Base-by-base conservation (phyloP, 345 rosid genomes). In the Pistacia atlantica region DNA sequence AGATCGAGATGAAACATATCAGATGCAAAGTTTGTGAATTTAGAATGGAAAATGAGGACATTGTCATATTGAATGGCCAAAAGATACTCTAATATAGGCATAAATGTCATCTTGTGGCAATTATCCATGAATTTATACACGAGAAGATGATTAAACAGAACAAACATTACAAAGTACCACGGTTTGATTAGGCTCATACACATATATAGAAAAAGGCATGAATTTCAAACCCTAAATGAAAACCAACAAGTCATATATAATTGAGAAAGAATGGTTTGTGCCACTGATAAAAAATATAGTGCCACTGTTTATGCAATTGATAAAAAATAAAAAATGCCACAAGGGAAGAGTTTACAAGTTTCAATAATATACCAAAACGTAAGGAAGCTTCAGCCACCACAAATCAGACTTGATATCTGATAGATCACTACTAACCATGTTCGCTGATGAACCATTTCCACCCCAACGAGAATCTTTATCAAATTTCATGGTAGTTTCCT, bases 331-430 rank as follows among this genome's bases (percentile, higher is more conserved):
- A 31, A 31, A 3, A 22, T 59, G 11, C 57, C 20, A 51, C 49
- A 75, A n/a, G 25, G 25, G 25, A 25, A 25, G 13, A 37, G 51
- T 42, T 46, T 38, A 54, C 25, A 54, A 59, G 42, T 69, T 74
- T 71, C 37, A 59, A 35, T 17, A 75, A 82, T 91, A 0, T 88
- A 91, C 97, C 20, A 90, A 75, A 77, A 89, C 91, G 81, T 87
- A 91, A 12, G 92, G 91, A 82, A 92, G 95, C 51, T 89, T 91
- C 74, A 82, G 75, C 98, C 97, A 92, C 97, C 97, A 92, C 51
- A 83, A 37, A 69, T 81, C 69, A 67, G 76, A 60, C 49, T 61
- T 71, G 18, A 73, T 63, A 72, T 57, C 86, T 52, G 88, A 67
- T 71, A 76, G 74, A 57, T 73, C 86, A 75, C 73, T 77, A 76